Base-by-base conservation (phyloP, 495 filamentous ascomycete genomes). In the Aspergillus bertholletiae region DNA sequence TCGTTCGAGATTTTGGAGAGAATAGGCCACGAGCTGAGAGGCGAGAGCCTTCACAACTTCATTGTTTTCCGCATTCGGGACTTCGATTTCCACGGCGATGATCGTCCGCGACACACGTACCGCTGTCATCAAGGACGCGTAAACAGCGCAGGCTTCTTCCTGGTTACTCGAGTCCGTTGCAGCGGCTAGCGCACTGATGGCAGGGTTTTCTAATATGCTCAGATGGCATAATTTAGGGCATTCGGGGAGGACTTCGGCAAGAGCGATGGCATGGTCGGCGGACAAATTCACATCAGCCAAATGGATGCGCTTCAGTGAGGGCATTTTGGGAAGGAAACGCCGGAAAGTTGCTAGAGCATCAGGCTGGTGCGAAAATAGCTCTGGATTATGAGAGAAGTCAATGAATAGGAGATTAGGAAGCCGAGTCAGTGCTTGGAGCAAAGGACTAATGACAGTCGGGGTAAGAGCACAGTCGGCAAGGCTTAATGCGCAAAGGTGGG, bases 61-160 rank as follows among this genome's bases (percentile, higher is more conserved):
- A 50, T 87, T 89, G 23, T 85, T 88, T 56, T 88, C 84, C 24
- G 82, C 73, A 24, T 78, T 84, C 9, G 93, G 92, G 11, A 94
- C 84, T 61, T 97, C 91, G 57, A 97, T 89, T 65, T 98, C 94
- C 49, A 98, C 80, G 48, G 90, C 90, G 20, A 98, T 86, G 37
- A 98, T 81, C 11, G 87, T 86, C 18, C 83, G 78, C 12, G 90
- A 94, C 0, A 96, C 87, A 21, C 91, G 84, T 6, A 90, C 89
- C 6, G 92, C 92, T 22, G 89, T 88, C 72, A 96, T 88, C 51
- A 97, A 76, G 17, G 92, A 96, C 7, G 94, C 92, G 66, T 95
- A 97, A 3, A 97, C 74, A 20, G 94, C 94, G 61, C 89, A 96
- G 0, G 93, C 92, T 69, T 97, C 94, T 69, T 98, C 92, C 64